phyloP scores from a whole-genome alignment of 441 rosid species.

The Gossypium schwendimanii region DNA sequence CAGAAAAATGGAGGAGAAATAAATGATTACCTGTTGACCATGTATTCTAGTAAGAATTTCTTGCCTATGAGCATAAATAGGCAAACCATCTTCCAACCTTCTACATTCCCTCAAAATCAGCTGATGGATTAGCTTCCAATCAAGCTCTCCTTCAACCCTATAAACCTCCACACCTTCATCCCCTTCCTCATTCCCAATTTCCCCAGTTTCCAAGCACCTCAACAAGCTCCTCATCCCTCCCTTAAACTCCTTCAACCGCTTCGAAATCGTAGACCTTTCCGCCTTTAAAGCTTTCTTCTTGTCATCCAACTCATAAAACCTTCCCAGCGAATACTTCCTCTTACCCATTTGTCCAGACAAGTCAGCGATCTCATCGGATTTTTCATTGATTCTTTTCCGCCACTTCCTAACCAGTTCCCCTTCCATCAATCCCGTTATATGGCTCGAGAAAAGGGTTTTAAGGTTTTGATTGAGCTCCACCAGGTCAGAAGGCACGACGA shows the following conservation, averaged over 20 bases:
- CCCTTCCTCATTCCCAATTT: slow-evolving; percentile 1
- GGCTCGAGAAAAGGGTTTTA: slow-evolving; percentile 23
- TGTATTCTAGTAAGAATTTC: slow-evolving; percentile 40
- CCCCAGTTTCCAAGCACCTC: slow-evolving; percentile 26
- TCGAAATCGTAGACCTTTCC: slow-evolving; percentile 32
- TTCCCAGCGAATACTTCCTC: neutral
- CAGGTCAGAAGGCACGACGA: slow-evolving; percentile 35
- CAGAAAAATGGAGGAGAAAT: neutral
- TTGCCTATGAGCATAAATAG: slow-evolving; percentile 46
- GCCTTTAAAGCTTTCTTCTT: slow-evolving; percentile 19
- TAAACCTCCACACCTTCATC: slow-evolving; percentile 25
- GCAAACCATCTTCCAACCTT: slow-evolving; percentile 62
- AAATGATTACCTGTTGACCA: slow-evolving; percentile 36
- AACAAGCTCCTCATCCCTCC: slow-evolving; percentile 40
- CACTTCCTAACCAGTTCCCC: slow-evolving; percentile 36
- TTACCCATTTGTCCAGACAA: slow-evolving; percentile 11
- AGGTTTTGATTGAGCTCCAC: slow-evolving; percentile 34
- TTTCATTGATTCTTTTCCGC: slow-evolving; percentile 28
- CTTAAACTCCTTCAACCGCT: slow-evolving; percentile 44
- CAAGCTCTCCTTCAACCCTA: slow-evolving; percentile 22
- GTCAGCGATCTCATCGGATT: slow-evolving; percentile 24
- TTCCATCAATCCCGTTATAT: slow-evolving; percentile 26
- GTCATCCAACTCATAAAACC: slow-evolving; percentile 21
- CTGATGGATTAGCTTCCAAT: slow-evolving; percentile 44
- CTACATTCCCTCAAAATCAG: slow-evolving; percentile 52